A percentile compares a stretch with the other conserved stretches of the same genome.
phyloP scores from a whole-genome alignment of 2,329 filamentous ascomycete genomes.

The Acrocalymma vagum region DNA sequence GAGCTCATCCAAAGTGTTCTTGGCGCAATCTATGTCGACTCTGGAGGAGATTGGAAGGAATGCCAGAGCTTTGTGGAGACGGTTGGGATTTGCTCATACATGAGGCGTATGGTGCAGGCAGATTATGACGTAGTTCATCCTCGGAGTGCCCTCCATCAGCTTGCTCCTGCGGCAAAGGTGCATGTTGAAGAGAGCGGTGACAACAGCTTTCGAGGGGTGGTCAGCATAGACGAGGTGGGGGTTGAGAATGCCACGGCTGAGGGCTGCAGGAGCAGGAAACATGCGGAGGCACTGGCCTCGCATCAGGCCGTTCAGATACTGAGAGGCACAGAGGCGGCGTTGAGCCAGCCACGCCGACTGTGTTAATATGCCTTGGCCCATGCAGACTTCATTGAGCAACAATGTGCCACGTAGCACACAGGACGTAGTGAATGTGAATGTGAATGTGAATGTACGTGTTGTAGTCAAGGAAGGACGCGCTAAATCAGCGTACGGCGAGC shows the following conservation, averaged over 20 bases:
- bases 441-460: too few relatives aligned
- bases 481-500: too few relatives aligned
- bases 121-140: conserved; percentile 4
- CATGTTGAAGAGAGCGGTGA: background rate
- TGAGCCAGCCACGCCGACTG: too few relatives aligned
- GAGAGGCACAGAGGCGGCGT: too few relatives aligned
- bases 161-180: conserved; percentile 3
- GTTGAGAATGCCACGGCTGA: conserved; percentile 2
- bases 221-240: conserved; percentile 1
- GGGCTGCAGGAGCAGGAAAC: conserved; percentile 4
- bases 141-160: conserved; percentile 1
- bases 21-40: conserved; percentile 5
- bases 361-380: too few relatives aligned
- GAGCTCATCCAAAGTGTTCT: conserved; percentile 3
- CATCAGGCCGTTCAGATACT: conserved; percentile 1
- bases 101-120: background rate
- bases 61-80: conserved; percentile 4
- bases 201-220: background rate
- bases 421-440: too few relatives aligned
- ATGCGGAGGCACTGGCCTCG: conserved; percentile 2
- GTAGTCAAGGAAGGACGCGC: too few relatives aligned
- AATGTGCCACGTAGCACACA: too few relatives aligned
- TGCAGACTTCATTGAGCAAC: too few relatives aligned
- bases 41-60: conserved; percentile 2
- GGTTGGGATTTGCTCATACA: conserved; percentile 1